A percentile compares a stretch with the other conserved stretches of the same genome.
Evolutionary conservation across 2,329 filamentous ascomycete genomes (phyloP).

Genomic region (Nigrospora sphaerica): DNA sequence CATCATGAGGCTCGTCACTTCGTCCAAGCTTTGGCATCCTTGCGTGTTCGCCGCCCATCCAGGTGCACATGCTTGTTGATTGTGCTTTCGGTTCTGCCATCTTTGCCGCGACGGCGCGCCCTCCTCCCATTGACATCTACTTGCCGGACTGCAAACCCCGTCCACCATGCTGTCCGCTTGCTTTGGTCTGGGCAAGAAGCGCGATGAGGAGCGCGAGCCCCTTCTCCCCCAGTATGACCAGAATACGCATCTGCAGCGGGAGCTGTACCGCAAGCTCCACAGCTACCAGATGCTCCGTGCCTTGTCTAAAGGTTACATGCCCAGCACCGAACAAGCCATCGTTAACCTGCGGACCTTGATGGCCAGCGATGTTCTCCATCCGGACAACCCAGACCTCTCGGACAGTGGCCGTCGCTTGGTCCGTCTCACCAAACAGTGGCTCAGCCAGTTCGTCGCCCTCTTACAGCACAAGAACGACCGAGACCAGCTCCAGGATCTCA

Average conservation of each 20-base stretch:
- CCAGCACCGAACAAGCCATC: conserved; percentile 78
- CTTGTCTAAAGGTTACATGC: conserved; percentile 79
- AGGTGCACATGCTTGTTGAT: too few species aligned
- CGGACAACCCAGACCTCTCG: conserved; percentile 67
- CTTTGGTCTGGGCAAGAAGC: conserved; percentile 49
- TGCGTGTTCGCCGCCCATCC: too few species aligned
- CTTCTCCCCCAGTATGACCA: conserved; percentile 78
- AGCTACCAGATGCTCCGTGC: conserved; percentile 88
- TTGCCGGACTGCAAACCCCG: too few species aligned
- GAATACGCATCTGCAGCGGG: conserved; percentile 69
- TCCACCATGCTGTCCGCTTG: conserved; percentile 47
- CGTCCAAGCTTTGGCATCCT: too few species aligned
- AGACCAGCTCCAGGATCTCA: conserved; percentile 85
- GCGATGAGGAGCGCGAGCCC: conserved; percentile 59
- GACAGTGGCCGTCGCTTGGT: conserved; percentile 68
- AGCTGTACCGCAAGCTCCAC: conserved; percentile 83
- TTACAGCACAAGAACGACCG: conserved; percentile 73
- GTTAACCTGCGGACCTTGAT: conserved; percentile 74
- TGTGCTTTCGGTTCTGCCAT: too few species aligned
- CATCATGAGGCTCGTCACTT: too few species aligned
- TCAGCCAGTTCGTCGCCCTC: conserved; percentile 75
- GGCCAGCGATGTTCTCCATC: conserved; percentile 70
- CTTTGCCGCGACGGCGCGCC: too few species aligned
- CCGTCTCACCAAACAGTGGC: conserved; percentile 64
- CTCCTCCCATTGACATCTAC: too few species aligned